Percentiles rank a stretch among this genome's conserved stretches.
These are phyloP conservation scores for Cyberlindnera samutprakarnensis DNA, from an alignment of 805 yeast genomes.

Conservation along the genomic window DNA sequence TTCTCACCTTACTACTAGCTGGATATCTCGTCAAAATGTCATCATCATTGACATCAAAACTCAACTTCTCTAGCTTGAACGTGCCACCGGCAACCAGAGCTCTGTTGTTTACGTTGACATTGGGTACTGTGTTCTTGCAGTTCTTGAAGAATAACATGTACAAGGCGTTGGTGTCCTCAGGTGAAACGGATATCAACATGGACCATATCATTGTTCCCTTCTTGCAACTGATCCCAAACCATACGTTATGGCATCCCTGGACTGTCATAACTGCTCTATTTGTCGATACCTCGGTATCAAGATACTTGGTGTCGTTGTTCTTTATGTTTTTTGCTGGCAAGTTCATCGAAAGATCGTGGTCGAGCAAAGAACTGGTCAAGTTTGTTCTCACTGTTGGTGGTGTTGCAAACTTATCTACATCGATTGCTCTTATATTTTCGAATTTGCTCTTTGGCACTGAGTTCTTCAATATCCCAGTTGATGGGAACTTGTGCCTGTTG, in stretches of 20 bases:
- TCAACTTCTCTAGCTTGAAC: constrained; percentile 17
- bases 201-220: constrained; percentile 44
- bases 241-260: constrained; percentile 53
- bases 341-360: constrained; percentile 64
- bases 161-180: constrained; percentile 14
- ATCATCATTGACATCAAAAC: constrained; percentile 14
- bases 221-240: constrained; percentile 57
- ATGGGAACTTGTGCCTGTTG: constrained; percentile 48
- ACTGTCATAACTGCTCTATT: constrained; percentile 57
- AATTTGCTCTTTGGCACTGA: constrained; percentile 20
- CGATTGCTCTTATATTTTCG: constrained; percentile 19
- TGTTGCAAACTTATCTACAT: constrained; percentile 40
- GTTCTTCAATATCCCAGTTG: constrained; percentile 34
- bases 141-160: constrained; percentile 33
- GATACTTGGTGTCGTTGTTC: constrained; percentile 37
- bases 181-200: constrained; percentile 23
- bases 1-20: constrained; percentile 15
- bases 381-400: constrained; percentile 43
- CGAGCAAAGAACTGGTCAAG: constrained; percentile 40
- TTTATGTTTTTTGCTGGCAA: constrained; percentile 52
- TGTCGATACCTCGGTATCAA: constrained; percentile 46
- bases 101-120: constrained; percentile 31
- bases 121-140: constrained; percentile 34
- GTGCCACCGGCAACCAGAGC: constrained; percentile 43
- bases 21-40: constrained; percentile 19